Percentiles rank a stretch among this genome's conserved stretches.
Conservation (phyloP, 1,139 yeast species). For the Kluyveromyces sp. region DNA sequence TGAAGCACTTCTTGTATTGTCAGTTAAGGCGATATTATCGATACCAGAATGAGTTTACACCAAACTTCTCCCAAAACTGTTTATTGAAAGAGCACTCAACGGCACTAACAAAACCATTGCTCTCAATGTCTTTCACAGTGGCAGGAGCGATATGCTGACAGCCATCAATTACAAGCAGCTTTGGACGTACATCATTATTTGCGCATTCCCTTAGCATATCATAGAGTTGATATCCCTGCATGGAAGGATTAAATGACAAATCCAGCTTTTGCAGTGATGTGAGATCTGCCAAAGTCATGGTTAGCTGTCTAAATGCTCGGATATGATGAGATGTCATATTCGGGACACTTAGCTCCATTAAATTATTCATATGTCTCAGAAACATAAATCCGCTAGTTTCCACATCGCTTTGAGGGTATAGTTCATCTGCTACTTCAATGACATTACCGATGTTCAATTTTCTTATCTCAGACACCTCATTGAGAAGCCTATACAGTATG, state of each 20-base stretch:
- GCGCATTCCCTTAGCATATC: slow-evolving; percentile 21
- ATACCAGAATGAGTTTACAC: slow-evolving; percentile 23
- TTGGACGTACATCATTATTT: slow-evolving; percentile 15
- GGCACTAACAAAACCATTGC: slow-evolving; percentile 17
- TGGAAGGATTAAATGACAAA: slow-evolving; percentile 25
- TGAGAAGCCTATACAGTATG: slow-evolving; percentile 17
- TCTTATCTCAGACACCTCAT: slow-evolving; percentile 13
- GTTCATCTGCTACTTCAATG: not conserved
- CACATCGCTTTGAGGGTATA: slow-evolving; percentile 5
- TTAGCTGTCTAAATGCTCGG: not conserved
- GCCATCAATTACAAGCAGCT: slow-evolving; percentile 22
- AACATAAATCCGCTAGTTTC: slow-evolving; percentile 12
- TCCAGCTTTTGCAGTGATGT: slow-evolving; percentile 21
- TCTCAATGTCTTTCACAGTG: slow-evolving; percentile 22
- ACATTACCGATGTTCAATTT: slow-evolving; percentile 25
- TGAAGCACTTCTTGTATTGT: too few species aligned
- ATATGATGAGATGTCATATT: slow-evolving; percentile 12
- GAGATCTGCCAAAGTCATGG: slow-evolving; percentile 9
- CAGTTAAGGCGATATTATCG: too few species aligned
- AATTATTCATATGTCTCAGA: slow-evolving; percentile 13
- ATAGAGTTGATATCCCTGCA: slow-evolving; percentile 29
- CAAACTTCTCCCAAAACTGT: slow-evolving; percentile 26
- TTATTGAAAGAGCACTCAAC: slow-evolving; percentile 27
- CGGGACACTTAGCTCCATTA: slow-evolving; percentile 24
- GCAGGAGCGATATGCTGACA: slow-evolving; percentile 27